Evolutionary conservation across 345 rosid genomes (phyloP).

Genomic region (Capsella bursapastoris): DNA sequence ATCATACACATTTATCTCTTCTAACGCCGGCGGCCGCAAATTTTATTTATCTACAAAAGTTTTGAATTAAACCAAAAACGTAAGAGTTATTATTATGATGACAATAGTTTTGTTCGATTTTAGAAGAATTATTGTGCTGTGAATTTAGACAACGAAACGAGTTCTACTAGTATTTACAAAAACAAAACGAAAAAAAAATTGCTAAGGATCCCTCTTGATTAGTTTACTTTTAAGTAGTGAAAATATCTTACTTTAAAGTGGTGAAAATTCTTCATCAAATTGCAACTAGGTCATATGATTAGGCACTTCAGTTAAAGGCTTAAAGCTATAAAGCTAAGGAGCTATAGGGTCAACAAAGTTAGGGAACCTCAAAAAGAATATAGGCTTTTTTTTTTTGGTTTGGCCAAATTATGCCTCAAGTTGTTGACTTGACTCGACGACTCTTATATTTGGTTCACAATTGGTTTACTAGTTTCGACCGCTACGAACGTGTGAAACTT

Average conservation of each 20-base stretch:
- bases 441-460: constrained; percentile 1
- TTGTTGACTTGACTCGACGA: constrained; percentile 25
- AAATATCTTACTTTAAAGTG: not conserved
- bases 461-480: constrained; percentile 16
- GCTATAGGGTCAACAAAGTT: not conserved
- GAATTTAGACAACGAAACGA: not conserved
- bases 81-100: not conserved
- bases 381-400: not conserved
- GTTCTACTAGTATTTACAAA: not conserved
- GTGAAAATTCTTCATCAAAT: not conserved
- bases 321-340: not conserved
- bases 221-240: no score
- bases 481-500: not conserved
- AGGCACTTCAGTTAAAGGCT: constrained; percentile 21
- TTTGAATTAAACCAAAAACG: not conserved
- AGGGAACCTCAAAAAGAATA: not conserved
- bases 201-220: no score
- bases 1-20: constrained; percentile 11
- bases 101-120: not conserved
- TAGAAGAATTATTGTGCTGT: not conserved
- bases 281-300: constrained; percentile 22
- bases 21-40: constrained; percentile 15
- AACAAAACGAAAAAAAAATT: no score
- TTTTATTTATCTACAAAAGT: no score
- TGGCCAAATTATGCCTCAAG: not conserved